Percentiles rank a stretch among this genome's conserved stretches.
These are phyloP conservation scores for Xerocomus brunneocitrinus DNA, from an alignment of 768 basidiomycete species.

Conservation along the genomic window DNA sequence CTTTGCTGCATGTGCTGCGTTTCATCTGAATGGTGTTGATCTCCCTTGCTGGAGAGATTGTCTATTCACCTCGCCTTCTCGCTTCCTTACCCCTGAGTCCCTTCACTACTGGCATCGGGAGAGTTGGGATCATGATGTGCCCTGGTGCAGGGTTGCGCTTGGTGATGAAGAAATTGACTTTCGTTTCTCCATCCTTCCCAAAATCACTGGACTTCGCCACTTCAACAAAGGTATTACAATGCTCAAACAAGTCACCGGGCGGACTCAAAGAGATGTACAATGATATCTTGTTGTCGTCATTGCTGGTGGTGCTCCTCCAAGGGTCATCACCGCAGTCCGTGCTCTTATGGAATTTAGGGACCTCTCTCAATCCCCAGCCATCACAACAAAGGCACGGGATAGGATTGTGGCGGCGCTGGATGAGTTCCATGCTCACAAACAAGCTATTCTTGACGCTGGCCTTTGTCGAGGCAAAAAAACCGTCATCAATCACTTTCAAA, in stretches of 20 bases:
- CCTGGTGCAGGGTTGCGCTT: neutral
- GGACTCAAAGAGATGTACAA: slow-evolving; percentile 37
- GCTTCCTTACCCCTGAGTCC: too few species aligned
- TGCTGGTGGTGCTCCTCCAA: slow-evolving; percentile 26
- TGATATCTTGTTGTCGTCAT: slow-evolving; percentile 33
- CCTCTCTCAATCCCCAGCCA: slow-evolving; percentile 15
- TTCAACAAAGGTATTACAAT: slow-evolving; percentile 36
- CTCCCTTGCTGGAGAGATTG: too few species aligned
- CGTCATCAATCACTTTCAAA: slow-evolving; percentile 33
- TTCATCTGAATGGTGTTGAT: too few species aligned
- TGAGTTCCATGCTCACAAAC: slow-evolving; percentile 35
- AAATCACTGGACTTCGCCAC: slow-evolving; percentile 30
- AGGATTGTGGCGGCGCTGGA: slow-evolving; percentile 20
- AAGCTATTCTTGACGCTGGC: slow-evolving; percentile 29
- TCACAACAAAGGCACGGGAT: slow-evolving; percentile 18
- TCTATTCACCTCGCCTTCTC: too few species aligned
- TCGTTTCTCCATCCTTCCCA: slow-evolving; percentile 1
- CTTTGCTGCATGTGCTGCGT: too few species aligned
- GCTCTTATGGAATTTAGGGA: slow-evolving; percentile 38
- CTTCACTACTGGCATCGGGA: too few species aligned
- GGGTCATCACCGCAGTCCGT: slow-evolving; percentile 32
- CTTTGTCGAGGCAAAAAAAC: slow-evolving; percentile 17
- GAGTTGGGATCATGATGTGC: too few species aligned
- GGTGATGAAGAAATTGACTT: slow-evolving; percentile 6
- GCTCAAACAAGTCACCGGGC: slow-evolving; percentile 40